Base-by-base conservation (phyloP, 345 rosid species). In the Erysimum cheiranthoides region DNA sequence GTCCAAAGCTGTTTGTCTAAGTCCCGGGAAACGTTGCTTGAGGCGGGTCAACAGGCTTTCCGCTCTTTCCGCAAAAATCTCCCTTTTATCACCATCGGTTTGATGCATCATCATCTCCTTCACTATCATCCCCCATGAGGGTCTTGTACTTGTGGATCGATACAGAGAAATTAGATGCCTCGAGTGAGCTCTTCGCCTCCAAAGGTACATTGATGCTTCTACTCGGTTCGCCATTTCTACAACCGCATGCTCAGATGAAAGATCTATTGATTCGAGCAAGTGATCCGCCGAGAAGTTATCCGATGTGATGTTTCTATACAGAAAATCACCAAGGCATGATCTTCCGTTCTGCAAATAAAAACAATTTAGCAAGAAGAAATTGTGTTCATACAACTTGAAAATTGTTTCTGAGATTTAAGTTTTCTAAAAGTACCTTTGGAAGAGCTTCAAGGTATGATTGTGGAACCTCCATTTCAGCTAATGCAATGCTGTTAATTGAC, bases 391-490 rank as follows among this genome's bases (percentile, higher is more conserved):
- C 16, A 62, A 51, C 6, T 54, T 53, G 10, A 5, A 31, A 30
- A 1, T 9, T 30, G 46, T 11, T 31, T 69, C 0, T 28, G 31
- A 14, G 31, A 3, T 56, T 34, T 4, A 61, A 17, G n/a, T 27
- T 56, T 32, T 0, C 42, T 14, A 2, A 21, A 2, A 31, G 32
- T 56, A 96, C 98, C 98, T 89, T 96, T 40, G 99, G 97, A 56
- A 96, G 98, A 47, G 91, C 70, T 56, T 91, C 97, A 76, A 91
- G 71, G 70, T 87, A 96, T 21, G 93, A 84, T 13, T 85, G 87
- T 2, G 99, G 99, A 70, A 96, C 88, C 61, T 93, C 98, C 97
- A 93, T 96, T 57, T 92, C 99, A 25, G 93, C 78, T 73, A 93
- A 79, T 32, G 96, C 61, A 68, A 81, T 79, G 70, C 84, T 81